phyloP scores from a whole-genome alignment of 345 rosid species.

The Ceriops tagal region DNA sequence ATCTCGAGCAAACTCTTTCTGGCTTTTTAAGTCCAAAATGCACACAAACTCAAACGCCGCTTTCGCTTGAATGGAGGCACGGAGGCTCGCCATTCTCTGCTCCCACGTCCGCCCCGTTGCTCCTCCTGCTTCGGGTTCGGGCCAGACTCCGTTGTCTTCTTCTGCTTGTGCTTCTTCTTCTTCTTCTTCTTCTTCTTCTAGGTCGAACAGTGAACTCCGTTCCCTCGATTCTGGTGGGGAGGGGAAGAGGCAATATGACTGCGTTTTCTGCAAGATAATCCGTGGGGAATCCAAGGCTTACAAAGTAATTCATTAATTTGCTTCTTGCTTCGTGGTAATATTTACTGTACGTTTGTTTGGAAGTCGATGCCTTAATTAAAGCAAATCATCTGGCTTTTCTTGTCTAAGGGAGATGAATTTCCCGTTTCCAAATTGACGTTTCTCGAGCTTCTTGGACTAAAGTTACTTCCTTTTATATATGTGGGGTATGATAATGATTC shows the following conservation, averaged over 20 bases:
- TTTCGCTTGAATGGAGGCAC: slow-evolving; percentile 42
- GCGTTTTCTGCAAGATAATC: slow-evolving; percentile 80
- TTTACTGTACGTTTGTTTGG: no score
- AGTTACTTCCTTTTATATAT: no score
- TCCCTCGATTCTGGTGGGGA: slow-evolving; percentile 9
- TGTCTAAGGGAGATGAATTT: no score
- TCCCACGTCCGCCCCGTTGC: slow-evolving; percentile 51
- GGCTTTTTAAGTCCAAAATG: neutral
- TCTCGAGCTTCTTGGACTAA: no score
- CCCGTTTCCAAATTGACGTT: no score
- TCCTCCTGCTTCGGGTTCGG: neutral
- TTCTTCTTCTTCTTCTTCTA: slow-evolving; percentile 22
- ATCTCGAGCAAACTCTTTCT: neutral
- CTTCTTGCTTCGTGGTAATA: neutral
- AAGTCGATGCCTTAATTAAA: no score
- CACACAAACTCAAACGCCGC: no score
- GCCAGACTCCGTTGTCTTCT: slow-evolving; percentile 23
- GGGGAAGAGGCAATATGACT: slow-evolving; percentile 30
- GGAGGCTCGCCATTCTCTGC: slow-evolving; percentile 66
- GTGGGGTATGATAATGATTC: no score
- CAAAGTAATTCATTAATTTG: slow-evolving; percentile 40
- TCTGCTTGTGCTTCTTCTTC: slow-evolving; percentile 32
- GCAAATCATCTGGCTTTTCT: no score
- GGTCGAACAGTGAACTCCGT: slow-evolving; percentile 8
- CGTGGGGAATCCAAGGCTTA: slow-evolving; percentile 73